These are phyloP conservation scores for Ophiostoma populinum DNA, from an alignment of 2,329 filamentous ascomycete species.

Conservation along the genomic window DNA sequence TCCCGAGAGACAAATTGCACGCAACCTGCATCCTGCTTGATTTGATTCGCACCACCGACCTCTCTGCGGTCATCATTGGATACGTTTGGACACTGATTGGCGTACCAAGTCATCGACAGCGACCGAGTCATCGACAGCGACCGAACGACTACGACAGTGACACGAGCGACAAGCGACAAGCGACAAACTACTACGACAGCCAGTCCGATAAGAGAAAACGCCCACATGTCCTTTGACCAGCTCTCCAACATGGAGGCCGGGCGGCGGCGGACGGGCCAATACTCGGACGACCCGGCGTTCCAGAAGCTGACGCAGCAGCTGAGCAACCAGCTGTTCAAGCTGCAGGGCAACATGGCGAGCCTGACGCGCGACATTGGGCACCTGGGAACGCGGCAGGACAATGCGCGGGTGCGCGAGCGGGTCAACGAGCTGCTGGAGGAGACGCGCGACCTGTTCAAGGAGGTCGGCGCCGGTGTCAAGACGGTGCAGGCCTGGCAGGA, in stretches of 20 bases:
- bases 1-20: too few species aligned
- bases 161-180: too few species aligned
- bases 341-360: constrained; percentile 75
- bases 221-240: constrained; percentile 79
- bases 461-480: constrained; percentile 87
- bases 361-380: constrained; percentile 71
- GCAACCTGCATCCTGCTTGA: too few species aligned
- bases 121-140: too few species aligned
- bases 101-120: too few species aligned
- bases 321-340: constrained; percentile 73
- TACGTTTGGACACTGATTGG: too few species aligned
- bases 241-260: constrained; percentile 69
- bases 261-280: constrained; percentile 38
- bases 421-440: constrained; percentile 79
- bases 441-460: constrained; percentile 71
- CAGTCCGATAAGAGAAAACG: background rate
- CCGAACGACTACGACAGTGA: too few species aligned
- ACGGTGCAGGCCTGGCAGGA: constrained; percentile 77
- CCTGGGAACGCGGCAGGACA: constrained; percentile 80
- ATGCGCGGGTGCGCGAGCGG: constrained; percentile 73
- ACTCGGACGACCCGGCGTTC: constrained; percentile 88
- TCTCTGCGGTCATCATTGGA: too few species aligned
- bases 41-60: too few species aligned
- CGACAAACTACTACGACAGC: too few species aligned
- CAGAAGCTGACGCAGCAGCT: constrained; percentile 64